phyloP scores from a whole-genome alignment of 805 yeast species.

The Ogataea minuta region DNA sequence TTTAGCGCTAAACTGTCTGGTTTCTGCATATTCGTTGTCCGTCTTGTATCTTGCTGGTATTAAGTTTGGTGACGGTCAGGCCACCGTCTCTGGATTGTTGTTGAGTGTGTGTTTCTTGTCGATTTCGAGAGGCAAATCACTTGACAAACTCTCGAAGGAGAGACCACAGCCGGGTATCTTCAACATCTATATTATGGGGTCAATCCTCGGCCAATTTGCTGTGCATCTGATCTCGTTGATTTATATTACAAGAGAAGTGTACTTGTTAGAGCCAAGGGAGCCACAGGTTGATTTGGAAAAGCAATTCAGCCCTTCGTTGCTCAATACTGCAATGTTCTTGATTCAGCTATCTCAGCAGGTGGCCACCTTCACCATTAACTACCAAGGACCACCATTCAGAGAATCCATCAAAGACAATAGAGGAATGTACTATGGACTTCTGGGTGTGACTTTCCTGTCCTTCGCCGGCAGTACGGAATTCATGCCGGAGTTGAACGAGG shows the following conservation, averaged over 20 bases:
- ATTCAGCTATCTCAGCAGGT: slow-evolving; percentile 95
- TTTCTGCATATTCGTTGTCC: slow-evolving; percentile 92
- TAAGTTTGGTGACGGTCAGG: slow-evolving; percentile 96
- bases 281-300: slow-evolving; percentile 89
- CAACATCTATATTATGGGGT: slow-evolving; percentile 95
- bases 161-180: slow-evolving; percentile 98
- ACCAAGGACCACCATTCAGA: slow-evolving; percentile 95
- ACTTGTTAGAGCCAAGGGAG: slow-evolving; percentile 87
- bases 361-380: slow-evolving; percentile 95
- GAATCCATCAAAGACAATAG: slow-evolving; percentile 86
- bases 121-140: slow-evolving; percentile 89
- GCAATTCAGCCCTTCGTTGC: slow-evolving; percentile 80
- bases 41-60: slow-evolving; percentile 96
- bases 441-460: slow-evolving; percentile 88
- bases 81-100: slow-evolving; percentile 92
- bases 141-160: slow-evolving; percentile 83
- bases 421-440: slow-evolving; percentile 94
- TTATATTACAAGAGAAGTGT: slow-evolving; percentile 80
- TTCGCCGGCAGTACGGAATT: slow-evolving; percentile 92
- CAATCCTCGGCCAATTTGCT: slow-evolving; percentile 94
- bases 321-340: slow-evolving; percentile 94
- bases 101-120: slow-evolving; percentile 93
- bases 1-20: slow-evolving; percentile 92
- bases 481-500: slow-evolving; percentile 89
- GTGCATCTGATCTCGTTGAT: slow-evolving; percentile 81